Evolutionary conservation across 306 rosid genomes (phyloP).

Genomic region (Cucurbita ficifolia): DNA sequence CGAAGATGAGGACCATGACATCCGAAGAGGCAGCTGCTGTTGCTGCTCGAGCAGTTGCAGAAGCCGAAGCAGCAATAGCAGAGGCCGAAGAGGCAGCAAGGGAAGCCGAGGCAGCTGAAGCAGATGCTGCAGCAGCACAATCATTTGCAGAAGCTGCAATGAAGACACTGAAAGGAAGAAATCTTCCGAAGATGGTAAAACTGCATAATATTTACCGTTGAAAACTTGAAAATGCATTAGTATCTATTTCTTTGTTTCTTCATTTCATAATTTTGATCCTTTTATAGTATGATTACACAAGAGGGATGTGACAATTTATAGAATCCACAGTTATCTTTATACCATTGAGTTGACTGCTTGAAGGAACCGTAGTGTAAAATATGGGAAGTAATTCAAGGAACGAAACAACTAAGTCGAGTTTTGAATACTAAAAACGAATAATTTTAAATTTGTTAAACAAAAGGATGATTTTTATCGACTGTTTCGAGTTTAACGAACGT

Average conservation of each 20-base stretch:
- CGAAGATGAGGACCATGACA: constrained; percentile 67
- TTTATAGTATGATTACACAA: not conserved
- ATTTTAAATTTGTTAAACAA: too few relatives aligned
- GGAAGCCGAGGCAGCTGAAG: constrained; percentile 95
- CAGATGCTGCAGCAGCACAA: constrained; percentile 73
- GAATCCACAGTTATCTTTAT: not conserved
- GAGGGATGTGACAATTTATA: not conserved
- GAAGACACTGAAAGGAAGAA: constrained; percentile 52
- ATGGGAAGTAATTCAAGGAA: too few relatives aligned
- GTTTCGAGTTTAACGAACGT: not conserved
- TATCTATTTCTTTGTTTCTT: not conserved
- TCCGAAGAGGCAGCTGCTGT: constrained; percentile 59
- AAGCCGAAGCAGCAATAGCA: constrained; percentile 78
- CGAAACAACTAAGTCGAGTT: too few relatives aligned
- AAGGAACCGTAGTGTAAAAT: too few relatives aligned
- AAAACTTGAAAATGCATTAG: not conserved
- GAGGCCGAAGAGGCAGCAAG: constrained; percentile 84
- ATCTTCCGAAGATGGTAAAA: constrained; percentile 52
- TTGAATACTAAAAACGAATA: too few relatives aligned
- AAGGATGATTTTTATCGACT: too few relatives aligned
- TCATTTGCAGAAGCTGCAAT: constrained; percentile 69
- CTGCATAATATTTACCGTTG: not conserved
- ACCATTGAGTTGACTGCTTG: too few relatives aligned
- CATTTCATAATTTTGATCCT: not conserved
- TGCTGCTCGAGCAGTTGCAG: constrained; percentile 86